phyloP scores from a whole-genome alignment of 1,284 basidiomycete species.

The Testicularia cyperi region DNA sequence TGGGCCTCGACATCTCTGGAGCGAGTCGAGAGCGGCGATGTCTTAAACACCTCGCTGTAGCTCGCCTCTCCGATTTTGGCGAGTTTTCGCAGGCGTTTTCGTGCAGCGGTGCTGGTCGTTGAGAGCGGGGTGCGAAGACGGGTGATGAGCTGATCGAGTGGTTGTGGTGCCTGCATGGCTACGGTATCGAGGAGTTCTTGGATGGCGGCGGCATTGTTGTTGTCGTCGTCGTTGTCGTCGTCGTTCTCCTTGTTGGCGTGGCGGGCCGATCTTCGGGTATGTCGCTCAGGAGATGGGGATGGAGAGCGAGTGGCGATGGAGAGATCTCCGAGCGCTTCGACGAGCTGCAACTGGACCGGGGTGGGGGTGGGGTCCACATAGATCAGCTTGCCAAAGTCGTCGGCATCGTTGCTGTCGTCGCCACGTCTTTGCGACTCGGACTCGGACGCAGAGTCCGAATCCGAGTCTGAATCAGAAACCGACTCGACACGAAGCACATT shows the following conservation, averaged over 20 bases:
- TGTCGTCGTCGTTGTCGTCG: constrained; percentile 7
- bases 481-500: too few relatives aligned
- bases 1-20: background rate
- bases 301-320: too few relatives aligned
- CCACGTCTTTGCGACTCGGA: too few relatives aligned
- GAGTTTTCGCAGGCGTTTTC: constrained; percentile 4
- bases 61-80: constrained; percentile 92
- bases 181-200: constrained; percentile 17
- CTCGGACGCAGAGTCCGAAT: too few relatives aligned
- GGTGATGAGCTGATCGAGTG: constrained; percentile 6
- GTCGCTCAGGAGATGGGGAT: too few relatives aligned
- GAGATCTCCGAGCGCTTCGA: too few relatives aligned
- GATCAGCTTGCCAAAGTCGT: too few relatives aligned
- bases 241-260: constrained; percentile 17
- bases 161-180: constrained; percentile 11
- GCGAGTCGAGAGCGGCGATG: constrained; percentile 1
- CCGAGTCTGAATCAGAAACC: too few relatives aligned
- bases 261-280: too few relatives aligned
- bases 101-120: background rate
- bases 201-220: constrained; percentile 9
- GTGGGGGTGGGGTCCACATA: too few relatives aligned
- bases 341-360: too few relatives aligned
- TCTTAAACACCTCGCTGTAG: constrained; percentile 89
- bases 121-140: constrained; percentile 2
- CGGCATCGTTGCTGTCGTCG: too few relatives aligned